Conservation (phyloP, 1,284 basidiomycete genomes). For the Tilletia caries region DNA sequence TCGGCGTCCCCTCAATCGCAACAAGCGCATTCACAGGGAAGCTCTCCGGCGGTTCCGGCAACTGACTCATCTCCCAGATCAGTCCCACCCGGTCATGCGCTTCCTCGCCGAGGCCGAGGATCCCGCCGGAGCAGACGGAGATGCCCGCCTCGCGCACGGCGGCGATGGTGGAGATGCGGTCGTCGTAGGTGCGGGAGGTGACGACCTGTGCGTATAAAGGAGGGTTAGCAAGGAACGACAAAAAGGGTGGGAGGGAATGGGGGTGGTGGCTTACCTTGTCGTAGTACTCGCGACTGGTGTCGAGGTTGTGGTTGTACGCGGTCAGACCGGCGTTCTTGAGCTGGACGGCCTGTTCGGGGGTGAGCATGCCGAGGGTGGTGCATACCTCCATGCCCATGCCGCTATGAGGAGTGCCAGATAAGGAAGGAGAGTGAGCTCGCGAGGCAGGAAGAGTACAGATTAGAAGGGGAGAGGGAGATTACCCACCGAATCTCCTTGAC, state of each 20-base stretch:
- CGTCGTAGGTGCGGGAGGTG: conserved; percentile 90
- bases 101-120: conserved; percentile 87
- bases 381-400: conserved; percentile 68
- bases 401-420: conserved; percentile 17
- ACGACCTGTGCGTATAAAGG: conserved; percentile 66
- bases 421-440: neutral
- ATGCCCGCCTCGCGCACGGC: conserved; percentile 92
- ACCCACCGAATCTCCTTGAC: conserved; percentile 65
- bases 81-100: conserved; percentile 86
- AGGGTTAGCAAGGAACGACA: neutral
- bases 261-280: conserved; percentile 64
- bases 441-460: neutral
- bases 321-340: conserved; percentile 93
- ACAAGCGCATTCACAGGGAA: conserved; percentile 95
- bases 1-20: conserved; percentile 63
- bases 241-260: no score
- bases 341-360: conserved; percentile 76
- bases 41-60: conserved; percentile 92
- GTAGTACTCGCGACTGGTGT: conserved; percentile 95
- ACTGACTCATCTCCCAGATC: conserved; percentile 84
- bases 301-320: conserved; percentile 97
- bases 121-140: conserved; percentile 94
- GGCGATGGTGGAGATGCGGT: conserved; percentile 80
- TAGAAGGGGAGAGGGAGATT: neutral
- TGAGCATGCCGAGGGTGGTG: conserved; percentile 95